A percentile compares a stretch with the other conserved stretches of the same genome.
phyloP scores from a whole-genome alignment of 2,329 filamentous ascomycete genomes.

The Arthroderma uncinatum region DNA sequence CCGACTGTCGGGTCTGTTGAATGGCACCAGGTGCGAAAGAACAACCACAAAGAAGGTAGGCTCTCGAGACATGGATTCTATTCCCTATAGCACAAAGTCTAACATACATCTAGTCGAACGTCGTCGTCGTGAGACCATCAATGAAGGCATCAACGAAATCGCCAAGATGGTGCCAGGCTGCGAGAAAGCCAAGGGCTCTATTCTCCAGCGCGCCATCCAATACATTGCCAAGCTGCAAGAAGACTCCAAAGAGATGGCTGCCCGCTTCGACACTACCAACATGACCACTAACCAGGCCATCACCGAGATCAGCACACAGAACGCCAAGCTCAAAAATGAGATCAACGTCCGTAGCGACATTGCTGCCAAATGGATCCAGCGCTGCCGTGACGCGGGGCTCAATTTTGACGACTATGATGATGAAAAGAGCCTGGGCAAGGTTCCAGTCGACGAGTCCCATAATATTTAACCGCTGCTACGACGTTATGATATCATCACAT shows the following conservation, averaged over 20 bases:
- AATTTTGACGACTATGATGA: slow-evolving; percentile 41
- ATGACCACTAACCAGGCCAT: slow-evolving; percentile 37
- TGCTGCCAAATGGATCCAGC: slow-evolving; percentile 36
- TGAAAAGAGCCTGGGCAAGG: slow-evolving; percentile 29
- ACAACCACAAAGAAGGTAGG: slow-evolving; percentile 97
- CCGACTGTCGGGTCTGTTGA: slow-evolving; percentile 90
- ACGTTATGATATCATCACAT: neutral
- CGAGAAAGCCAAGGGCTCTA: slow-evolving; percentile 98
- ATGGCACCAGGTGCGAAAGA: slow-evolving; percentile 94
- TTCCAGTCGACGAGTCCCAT: slow-evolving; percentile 14
- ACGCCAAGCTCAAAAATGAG: slow-evolving; percentile 90
- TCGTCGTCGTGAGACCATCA: slow-evolving; percentile 92
- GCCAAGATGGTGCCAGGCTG: slow-evolving; percentile 95
- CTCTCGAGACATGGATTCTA: slow-evolving; percentile 5
- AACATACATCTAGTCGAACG: slow-evolving; percentile 62
- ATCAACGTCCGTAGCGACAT: slow-evolving; percentile 75
- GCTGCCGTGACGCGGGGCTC: slow-evolving; percentile 37
- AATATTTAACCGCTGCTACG: slow-evolving; percentile 2
- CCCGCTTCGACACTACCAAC: slow-evolving; percentile 34
- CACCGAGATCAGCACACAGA: slow-evolving; percentile 85
- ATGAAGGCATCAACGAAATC: slow-evolving; percentile 96
- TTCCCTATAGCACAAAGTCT: neutral
- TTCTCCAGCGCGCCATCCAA: slow-evolving; percentile 80
- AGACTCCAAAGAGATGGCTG: slow-evolving; percentile 34
- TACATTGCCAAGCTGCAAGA: slow-evolving; percentile 75